Base-by-base conservation (phyloP, 345 rosid species). In the Brassica rapa region DNA sequence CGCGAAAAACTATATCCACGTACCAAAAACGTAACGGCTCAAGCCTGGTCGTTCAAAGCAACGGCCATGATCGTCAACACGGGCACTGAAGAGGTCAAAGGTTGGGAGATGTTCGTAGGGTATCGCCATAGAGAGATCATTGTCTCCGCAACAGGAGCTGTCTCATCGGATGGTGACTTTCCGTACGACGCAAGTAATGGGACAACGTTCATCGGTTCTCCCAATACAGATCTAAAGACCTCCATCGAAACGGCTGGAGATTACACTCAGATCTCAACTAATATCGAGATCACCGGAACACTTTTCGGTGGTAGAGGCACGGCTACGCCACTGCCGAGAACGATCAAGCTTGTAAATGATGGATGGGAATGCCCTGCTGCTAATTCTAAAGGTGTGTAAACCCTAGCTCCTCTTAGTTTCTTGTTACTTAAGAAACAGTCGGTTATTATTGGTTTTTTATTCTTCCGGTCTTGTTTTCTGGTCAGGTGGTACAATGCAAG, bases 191-290 rank as follows among this genome's bases (percentile, higher is more conserved):
- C 85, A 64, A 84, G 88, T 29, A 95, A 93, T 9, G 99, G 99
- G 16, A 88, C 97, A 0, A 80, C 86, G 14, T 83, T 95, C 10
- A 71, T 85, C 0, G 99, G 99, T 6, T 82, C 82, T 68, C 85
- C 91, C 0, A 71, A 68, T 74, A 64, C 85, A 2, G 94, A 93
- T 53, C 82, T 95, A 62, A 87, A 88, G 82, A 93, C 98, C 0
- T 77, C 99, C 0, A 83, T 90, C 9, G 91, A 87, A 1, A 95
- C 99, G 0, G 99, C 99, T 0, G 97, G 93, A 2, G 98, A 95
- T 74, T 68, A 46, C 46, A 49, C 63, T 33, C 89, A 90, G 86
- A 90, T 91, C 25, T 72, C 88, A 1, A 87, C 84, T 1, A 66
- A 82, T 80, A 77, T 93, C 8, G 85, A 87, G 74, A 79, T 95